Percentiles rank a stretch among this genome's conserved stretches.
These are phyloP conservation scores for Rhododendron ovatum DNA, from an alignment of 148 eudicot species.

Conservation along the genomic window DNA sequence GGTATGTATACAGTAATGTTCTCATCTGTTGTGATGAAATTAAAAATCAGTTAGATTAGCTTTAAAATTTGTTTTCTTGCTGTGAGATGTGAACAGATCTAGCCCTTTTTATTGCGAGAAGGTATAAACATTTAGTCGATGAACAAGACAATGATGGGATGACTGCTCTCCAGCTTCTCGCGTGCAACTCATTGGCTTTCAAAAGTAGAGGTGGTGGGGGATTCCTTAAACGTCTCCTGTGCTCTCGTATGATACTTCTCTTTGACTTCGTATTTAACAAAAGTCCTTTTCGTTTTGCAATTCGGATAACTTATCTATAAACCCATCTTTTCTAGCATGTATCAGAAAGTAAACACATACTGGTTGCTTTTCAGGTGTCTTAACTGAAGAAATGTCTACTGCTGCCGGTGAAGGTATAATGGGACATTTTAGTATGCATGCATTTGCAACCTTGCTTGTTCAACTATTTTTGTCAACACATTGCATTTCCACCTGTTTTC, in stretches of 20 bases:
- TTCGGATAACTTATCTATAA: neutral
- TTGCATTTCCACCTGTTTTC: neutral
- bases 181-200: neutral
- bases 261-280: neutral
- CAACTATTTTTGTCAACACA: neutral
- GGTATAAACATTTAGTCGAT: neutral
- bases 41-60: neutral
- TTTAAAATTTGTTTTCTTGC: neutral
- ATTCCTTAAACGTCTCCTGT: neutral
- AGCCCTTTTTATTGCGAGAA: neutral
- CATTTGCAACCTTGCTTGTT: neutral
- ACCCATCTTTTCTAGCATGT: neutral
- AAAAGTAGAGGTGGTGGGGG: neutral
- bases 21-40: neutral
- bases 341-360: neutral
- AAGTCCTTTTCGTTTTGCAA: neutral
- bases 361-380: neutral
- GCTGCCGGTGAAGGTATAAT: neutral
- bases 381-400: neutral
- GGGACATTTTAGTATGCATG: neutral
- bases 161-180: slow-evolving; percentile 23
- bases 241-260: neutral
- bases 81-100: slow-evolving; percentile 1
- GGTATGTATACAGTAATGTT: neutral
- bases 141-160: slow-evolving; percentile 1